A percentile compares a stretch with the other conserved stretches of the same genome.
phyloP scores from a whole-genome alignment of 2,329 filamentous ascomycete genomes.

The Albophoma yamanashiensis region DNA sequence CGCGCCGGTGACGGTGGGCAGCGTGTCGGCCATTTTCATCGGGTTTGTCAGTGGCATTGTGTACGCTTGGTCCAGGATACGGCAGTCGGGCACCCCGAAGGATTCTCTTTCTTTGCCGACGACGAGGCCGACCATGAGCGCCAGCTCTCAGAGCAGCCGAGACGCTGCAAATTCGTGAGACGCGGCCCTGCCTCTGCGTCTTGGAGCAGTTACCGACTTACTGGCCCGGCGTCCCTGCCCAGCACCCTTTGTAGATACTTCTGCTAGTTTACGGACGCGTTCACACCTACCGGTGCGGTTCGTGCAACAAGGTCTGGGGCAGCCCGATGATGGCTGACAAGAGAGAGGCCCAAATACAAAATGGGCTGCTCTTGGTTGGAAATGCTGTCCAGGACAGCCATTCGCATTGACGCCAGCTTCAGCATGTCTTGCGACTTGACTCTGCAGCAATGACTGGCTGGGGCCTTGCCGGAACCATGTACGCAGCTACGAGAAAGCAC shows the following conservation, averaged over 20 bases:
- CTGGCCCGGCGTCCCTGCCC: background rate
- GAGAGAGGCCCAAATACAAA: background rate
- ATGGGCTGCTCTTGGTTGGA: background rate
- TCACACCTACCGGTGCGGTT: too few relatives aligned
- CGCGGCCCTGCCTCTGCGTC: background rate
- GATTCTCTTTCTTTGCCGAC: constrained; percentile 50
- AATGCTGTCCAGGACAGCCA: background rate
- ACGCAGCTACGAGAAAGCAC: background rate
- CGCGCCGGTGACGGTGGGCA: constrained; percentile 83
- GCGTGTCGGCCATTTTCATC: constrained; percentile 80
- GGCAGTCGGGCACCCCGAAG: constrained; percentile 59
- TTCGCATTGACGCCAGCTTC: background rate
- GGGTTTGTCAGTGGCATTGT: constrained; percentile 90
- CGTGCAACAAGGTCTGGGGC: background rate
- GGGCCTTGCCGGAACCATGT: background rate
- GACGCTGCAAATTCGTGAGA: constrained; percentile 58
- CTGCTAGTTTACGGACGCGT: too few relatives aligned
- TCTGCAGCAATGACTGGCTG: background rate
- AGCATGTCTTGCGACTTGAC: background rate
- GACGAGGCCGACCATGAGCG: constrained; percentile 61
- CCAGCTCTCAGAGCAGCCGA: constrained; percentile 82
- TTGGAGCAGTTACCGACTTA: background rate
- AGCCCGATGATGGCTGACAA: background rate
- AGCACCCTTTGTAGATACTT: background rate
- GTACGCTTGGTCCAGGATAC: constrained; percentile 55